Base-by-base conservation (phyloP, 768 basidiomycete species). In the Cantharellus anzutake region DNA sequence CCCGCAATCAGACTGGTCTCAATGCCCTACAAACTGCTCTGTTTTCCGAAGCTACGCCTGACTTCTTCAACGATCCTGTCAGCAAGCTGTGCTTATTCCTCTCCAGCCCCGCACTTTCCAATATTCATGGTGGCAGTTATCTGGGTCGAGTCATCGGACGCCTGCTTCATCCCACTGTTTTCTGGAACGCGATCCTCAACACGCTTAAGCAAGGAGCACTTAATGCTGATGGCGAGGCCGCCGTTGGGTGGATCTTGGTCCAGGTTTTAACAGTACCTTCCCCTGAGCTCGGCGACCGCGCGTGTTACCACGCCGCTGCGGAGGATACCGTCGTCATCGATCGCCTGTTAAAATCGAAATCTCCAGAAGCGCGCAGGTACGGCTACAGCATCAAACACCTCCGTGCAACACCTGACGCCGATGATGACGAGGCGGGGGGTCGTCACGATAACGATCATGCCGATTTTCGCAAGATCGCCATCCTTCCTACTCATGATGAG, bases 381-480 rank as follows among this genome's bases (percentile, higher is more conserved):
- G 74, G 70, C 0, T 68, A 71, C 16, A 71, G 73, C 56, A 72
- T 79, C 62, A 71, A 75, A 61, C 68, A 75, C 41, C 67, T 74
- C 40, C 41, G 74, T 38, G 65, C 52, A 11, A 41, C 20, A 2
- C 35, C 68, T 41, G 68, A 70, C 5, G 63, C 65, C 37, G 66
- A 64, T 3, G 34, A 60, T 34, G 64, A 66, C 20, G 68, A 69
- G 4, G 78, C 83, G 1, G 83, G 83, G 0, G 83, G 82, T 2
- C 73, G 83, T 2, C 83, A 84, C 60, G 81, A 83, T 63, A 84
- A 85, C 57, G 83, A 85, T 66, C 78, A 78, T 53, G 68, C 68
- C 11, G 74, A 83, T 58, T 84, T 82, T 62, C 76, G 78, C 3
- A 62, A 76, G 4, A 80, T 84, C 29, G 68, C 77, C n/a, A 80